Base-by-base conservation (phyloP, 179 eudicot genomes). In the Silene coronaria region DNA sequence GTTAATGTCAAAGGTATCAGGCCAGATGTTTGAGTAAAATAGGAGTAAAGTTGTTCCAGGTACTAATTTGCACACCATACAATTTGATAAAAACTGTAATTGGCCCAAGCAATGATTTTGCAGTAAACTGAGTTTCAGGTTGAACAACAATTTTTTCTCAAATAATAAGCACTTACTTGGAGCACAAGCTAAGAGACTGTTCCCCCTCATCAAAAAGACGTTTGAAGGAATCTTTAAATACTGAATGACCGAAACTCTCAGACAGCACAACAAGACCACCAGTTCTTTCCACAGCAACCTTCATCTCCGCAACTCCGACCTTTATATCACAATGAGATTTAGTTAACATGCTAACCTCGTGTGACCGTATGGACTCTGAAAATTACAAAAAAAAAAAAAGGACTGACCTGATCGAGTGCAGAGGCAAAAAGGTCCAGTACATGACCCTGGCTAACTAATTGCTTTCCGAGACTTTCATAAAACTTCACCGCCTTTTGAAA, bases 221-320 rank as follows among this genome's bases (percentile, higher is more conserved):
- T 81, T 84, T 92, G 81, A 95, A 95, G 23, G 99, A 95, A 70
- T 92, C 93, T 85, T 92, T 95, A 77, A 95, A 95, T 61, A 95
- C 99, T 61, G 97, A 84, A 80, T 95, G 99, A 61, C 97, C 99
- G 80, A 95, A 95, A 86, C 99, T 95, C 85, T 95, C 99, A 58
- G 99, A 87, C 51, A 87, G 78, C 77, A 92, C 97, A 79, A 92
- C 97, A 76, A 92, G 97, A 73, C 99, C 99, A 79, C 99, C 99
- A 72, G 97, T 92, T 83, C 81, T 90, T 81, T 95, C 99, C 80
- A 95, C 92, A 79, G 91, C 91, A 72, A 90, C 91, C 84, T 95
- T 95, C 96, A 95, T 91, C 79, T 95, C 99, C 77, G 97, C 97
- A 82, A 95, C 92, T 76, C 99, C 99, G 78, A 95, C 99, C 99